Evolutionary conservation across 2,329 filamentous ascomycete genomes (phyloP), one percentile per base, ranked within the genome.

Genomic region (Harringtonia aguacate): DNA sequence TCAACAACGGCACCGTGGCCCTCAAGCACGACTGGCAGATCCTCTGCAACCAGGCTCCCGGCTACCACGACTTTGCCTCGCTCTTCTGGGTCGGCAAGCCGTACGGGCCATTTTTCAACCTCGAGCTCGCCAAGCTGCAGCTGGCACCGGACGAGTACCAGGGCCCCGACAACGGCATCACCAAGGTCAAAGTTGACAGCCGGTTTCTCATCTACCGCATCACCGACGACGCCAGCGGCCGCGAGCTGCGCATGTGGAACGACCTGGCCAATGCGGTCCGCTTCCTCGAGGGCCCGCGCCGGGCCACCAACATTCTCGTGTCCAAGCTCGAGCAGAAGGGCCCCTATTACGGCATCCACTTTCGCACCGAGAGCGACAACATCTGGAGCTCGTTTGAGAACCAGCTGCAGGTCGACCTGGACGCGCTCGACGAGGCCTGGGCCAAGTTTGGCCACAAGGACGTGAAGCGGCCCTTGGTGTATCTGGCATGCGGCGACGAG

Each of bases 401-500:
- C 37, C 58, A 60, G 44, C 53, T 60, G 12, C 41, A 42, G 3
- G 47, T 51, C 22, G 56, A 59, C 43, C 54, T 60, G 3, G 58
- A 60, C 39, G 54, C 51, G 6, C 51, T 60, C 9, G 58, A 60
- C 33, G 30, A 46, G 17, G 53, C 55, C 8, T 60, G 56, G 57
- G 33, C 31, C 6, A 50, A 44, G 41, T 56, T 50, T 37, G 39
- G 43, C 13, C 38, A 17, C 13, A 13, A 20, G 36, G 39, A 18
- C 22, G 13, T 10, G 7, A 14, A 27, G 31, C n/a, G 17, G n/a
- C 57, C 58, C 2, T 39, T 57, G 8, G 51, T 60, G 2, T 59
- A 58, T 28, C 51, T 60, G 7, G 57, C 58, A 1, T 60, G 58
- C 38, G 58, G 58, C 4, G 57, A 60, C 36, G 45, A 56, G 46